Percentiles rank a stretch among this genome's conserved stretches.
These are phyloP conservation scores for Kluyveromyces sp. DNA, from an alignment of 1,139 yeast species.

Conservation along the genomic window DNA sequence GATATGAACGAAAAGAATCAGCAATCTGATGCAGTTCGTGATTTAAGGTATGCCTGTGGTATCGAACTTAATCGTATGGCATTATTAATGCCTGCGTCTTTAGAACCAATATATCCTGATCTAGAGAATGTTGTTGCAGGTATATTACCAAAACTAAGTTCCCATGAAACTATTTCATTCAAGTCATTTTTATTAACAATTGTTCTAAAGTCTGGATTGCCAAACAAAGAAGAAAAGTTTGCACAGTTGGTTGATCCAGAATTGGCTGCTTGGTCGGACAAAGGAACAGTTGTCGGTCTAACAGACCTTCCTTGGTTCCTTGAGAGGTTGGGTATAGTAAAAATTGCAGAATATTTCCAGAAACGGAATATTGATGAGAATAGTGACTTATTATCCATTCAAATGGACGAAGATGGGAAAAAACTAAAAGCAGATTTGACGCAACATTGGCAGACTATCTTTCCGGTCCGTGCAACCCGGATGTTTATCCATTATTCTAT, in stretches of 20 bases:
- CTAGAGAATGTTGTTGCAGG: constrained; percentile 73
- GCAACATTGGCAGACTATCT: constrained; percentile 87
- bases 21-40: constrained; percentile 73
- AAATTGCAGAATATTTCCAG: constrained; percentile 84
- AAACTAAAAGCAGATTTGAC: constrained; percentile 66
- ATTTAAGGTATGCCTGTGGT: constrained; percentile 86
- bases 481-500: constrained; percentile 92
- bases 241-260: constrained; percentile 89
- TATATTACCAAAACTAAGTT: constrained; percentile 67
- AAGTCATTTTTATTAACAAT: constrained; percentile 86
- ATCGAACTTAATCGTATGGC: constrained; percentile 92
- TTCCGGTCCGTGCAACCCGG: constrained; percentile 93
- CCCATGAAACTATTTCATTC: constrained; percentile 89
- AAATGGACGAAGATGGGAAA: constrained; percentile 90
- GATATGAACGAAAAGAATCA: constrained; percentile 54
- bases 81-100: constrained; percentile 85
- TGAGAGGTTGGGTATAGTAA: constrained; percentile 93
- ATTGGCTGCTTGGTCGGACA: constrained; percentile 85
- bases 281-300: constrained; percentile 81
- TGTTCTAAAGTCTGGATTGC: constrained; percentile 75
- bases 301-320: constrained; percentile 92
- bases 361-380: constrained; percentile 70
- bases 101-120: constrained; percentile 72
- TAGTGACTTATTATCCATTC: constrained; percentile 66
- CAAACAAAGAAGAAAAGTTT: constrained; percentile 65